phyloP scores from a whole-genome alignment of 345 rosid genomes.

The Hypericum perforatum region DNA sequence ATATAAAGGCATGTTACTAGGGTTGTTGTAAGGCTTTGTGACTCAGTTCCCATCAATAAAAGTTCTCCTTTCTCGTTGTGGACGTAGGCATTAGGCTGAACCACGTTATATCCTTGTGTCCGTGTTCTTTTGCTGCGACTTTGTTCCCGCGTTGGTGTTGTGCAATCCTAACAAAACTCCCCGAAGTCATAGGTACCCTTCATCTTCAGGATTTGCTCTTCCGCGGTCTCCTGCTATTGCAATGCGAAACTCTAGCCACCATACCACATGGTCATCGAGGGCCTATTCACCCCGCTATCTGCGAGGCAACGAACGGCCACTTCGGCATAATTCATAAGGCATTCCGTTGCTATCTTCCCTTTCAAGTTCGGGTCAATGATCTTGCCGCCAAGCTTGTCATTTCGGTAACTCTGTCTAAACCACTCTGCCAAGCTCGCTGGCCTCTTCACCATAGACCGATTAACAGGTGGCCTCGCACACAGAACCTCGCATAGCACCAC shows the following conservation, averaged over 20 bases:
- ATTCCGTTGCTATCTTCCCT: constrained; percentile 19
- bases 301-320: constrained; percentile 31
- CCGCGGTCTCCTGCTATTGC: constrained; percentile 12
- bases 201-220: not conserved
- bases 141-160: no score
- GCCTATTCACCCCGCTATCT: constrained; percentile 23
- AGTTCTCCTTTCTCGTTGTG: no score
- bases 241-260: constrained; percentile 27
- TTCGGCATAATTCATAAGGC: constrained; percentile 35
- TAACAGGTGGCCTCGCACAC: constrained; percentile 40
- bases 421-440: no score
- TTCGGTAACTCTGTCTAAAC: no score
- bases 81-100: no score
- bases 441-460: no score
- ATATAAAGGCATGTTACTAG: no score
- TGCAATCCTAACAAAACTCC: not conserved
- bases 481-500: constrained; percentile 48
- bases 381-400: no score
- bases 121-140: no score
- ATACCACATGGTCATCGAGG: constrained; percentile 33
- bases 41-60: no score
- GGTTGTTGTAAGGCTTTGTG: no score
- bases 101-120: no score
- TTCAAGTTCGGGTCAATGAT: constrained; percentile 19
- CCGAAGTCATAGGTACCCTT: constrained; percentile 12